Percentiles rank a stretch among this genome's conserved stretches.
These are phyloP conservation scores for Leccinum ochraceum DNA, from an alignment of 768 basidiomycete species.

Conservation along the genomic window DNA sequence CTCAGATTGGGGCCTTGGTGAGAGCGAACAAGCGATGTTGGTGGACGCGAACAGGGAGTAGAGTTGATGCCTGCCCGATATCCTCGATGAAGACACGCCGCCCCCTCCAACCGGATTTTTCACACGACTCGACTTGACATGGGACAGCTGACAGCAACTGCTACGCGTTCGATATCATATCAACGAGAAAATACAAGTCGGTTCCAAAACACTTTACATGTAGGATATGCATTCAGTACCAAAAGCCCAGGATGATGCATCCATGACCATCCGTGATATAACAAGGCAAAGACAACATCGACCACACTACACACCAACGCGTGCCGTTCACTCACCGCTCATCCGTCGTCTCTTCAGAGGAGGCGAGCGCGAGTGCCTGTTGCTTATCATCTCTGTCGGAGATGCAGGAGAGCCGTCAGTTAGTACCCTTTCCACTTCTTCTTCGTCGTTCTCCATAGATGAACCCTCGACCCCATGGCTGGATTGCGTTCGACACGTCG, in stretches of 20 bases:
- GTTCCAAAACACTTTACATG: constrained; percentile 36
- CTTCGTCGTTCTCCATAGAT: constrained; percentile 31
- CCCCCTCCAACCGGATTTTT: constrained; percentile 18
- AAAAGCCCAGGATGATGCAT: constrained; percentile 8
- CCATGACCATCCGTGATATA: constrained; percentile 16
- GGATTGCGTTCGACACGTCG: constrained; percentile 38
- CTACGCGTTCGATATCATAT: constrained; percentile 2
- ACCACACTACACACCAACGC: constrained; percentile 24
- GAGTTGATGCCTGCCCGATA: constrained; percentile 30
- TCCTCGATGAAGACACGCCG: constrained; percentile 29
- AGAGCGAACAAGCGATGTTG: constrained; percentile 3
- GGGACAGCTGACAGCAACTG: constrained; percentile 10
- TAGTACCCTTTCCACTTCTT: constrained; percentile 36
- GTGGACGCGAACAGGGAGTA: constrained; percentile 21
- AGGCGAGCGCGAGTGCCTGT: constrained; percentile 32
- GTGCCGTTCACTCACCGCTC: constrained; percentile 19
- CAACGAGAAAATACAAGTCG: constrained; percentile 26
- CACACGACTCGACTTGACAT: constrained; percentile 20
- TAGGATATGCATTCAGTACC: constrained; percentile 27
- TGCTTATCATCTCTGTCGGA: constrained; percentile 23
- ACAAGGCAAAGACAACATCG: constrained; percentile 15
- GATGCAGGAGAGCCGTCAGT: constrained; percentile 23
- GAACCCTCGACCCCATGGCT: constrained; percentile 10
- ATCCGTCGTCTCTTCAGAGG: constrained; percentile 56
- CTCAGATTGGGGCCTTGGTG: constrained; percentile 1